Conservation (phyloP, 2,329 filamentous ascomycete species). For the Westerdykella ornata region DNA sequence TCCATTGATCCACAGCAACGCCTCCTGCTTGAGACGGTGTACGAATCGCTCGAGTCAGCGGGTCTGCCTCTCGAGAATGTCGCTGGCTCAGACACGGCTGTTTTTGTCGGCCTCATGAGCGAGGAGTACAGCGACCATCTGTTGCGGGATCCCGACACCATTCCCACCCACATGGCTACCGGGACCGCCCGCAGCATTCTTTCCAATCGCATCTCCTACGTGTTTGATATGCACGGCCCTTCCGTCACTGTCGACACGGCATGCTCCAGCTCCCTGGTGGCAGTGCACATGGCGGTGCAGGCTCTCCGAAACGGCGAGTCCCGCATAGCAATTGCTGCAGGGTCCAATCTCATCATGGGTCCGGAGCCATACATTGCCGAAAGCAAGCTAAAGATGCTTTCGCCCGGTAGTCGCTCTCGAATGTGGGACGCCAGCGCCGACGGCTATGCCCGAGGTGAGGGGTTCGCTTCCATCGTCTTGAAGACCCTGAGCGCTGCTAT, state of each 20-base stretch:
- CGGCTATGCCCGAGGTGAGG: slow-evolving; percentile 59
- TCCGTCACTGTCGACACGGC: slow-evolving; percentile 38
- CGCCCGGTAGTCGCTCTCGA: slow-evolving; percentile 12
- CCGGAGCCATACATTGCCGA: slow-evolving; percentile 11
- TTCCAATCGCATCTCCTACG: slow-evolving; percentile 35
- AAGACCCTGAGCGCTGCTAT: slow-evolving; percentile 53
- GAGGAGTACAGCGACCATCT: slow-evolving; percentile 4
- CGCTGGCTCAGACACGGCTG: slow-evolving; percentile 5
- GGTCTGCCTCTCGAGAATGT: slow-evolving; percentile 5
- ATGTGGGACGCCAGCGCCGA: slow-evolving; percentile 40
- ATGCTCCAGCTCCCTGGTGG: slow-evolving; percentile 32
- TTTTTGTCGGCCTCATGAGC: slow-evolving; percentile 7
- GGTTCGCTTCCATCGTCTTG: slow-evolving; percentile 49
- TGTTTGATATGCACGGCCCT: slow-evolving; percentile 33
- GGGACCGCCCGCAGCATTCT: slow-evolving; percentile 23
- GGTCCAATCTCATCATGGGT: slow-evolving; percentile 7
- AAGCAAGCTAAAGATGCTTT: slow-evolving; percentile 21
- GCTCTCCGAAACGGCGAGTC: slow-evolving; percentile 8
- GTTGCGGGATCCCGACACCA: neutral
- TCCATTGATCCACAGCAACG: slow-evolving; percentile 21
- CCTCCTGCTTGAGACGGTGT: slow-evolving; percentile 13
- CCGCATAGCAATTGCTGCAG: slow-evolving; percentile 12
- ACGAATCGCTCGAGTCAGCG: slow-evolving; percentile 12
- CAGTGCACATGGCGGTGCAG: slow-evolving; percentile 18
- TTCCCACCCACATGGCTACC: slow-evolving; percentile 6